These are phyloP conservation scores for Durusdinium trenchii DNA, from an alignment of 73 alveolate genomes.

Conservation along the genomic window DNA sequence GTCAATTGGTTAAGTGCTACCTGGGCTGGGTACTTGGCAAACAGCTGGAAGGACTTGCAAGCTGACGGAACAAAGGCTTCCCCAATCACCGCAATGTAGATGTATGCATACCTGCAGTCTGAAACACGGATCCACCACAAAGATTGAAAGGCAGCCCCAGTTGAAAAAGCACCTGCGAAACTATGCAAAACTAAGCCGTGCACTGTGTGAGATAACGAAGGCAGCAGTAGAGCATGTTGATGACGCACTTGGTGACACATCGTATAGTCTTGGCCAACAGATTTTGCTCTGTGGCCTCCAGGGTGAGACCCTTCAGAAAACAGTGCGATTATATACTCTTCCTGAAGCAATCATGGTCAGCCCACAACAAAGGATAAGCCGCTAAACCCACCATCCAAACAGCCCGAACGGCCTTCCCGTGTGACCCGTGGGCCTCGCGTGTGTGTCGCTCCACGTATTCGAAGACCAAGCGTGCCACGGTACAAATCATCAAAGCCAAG, in stretches of 20 bases:
- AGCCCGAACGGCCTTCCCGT: not conserved
- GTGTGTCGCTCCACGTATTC: slow-evolving; percentile 55
- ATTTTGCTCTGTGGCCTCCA: slow-evolving; percentile 49
- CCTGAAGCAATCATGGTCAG: too few relatives aligned
- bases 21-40: slow-evolving; percentile 50
- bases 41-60: slow-evolving; percentile 42
- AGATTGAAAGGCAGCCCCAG: too few relatives aligned
- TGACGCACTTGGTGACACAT: slow-evolving; percentile 42
- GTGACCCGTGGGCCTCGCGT: not conserved
- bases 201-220: slow-evolving; percentile 26
- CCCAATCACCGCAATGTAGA: slow-evolving; percentile 60
- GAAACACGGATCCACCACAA: too few relatives aligned
- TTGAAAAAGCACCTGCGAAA: too few relatives aligned
- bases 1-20: not conserved
- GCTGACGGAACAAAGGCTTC: slow-evolving; percentile 22
- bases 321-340: too few relatives aligned
- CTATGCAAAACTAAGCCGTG: too few relatives aligned
- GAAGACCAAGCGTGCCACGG: slow-evolving; percentile 39
- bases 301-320: too few relatives aligned
- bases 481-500: slow-evolving; percentile 15
- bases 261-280: slow-evolving; percentile 21
- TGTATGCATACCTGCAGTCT: slow-evolving; percentile 7
- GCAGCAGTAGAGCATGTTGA: slow-evolving; percentile 39
- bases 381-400: too few relatives aligned
- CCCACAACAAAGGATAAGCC: too few relatives aligned